These are phyloP conservation scores for Amanita phalloides DNA, from an alignment of 768 basidiomycete species.

Conservation along the genomic window DNA sequence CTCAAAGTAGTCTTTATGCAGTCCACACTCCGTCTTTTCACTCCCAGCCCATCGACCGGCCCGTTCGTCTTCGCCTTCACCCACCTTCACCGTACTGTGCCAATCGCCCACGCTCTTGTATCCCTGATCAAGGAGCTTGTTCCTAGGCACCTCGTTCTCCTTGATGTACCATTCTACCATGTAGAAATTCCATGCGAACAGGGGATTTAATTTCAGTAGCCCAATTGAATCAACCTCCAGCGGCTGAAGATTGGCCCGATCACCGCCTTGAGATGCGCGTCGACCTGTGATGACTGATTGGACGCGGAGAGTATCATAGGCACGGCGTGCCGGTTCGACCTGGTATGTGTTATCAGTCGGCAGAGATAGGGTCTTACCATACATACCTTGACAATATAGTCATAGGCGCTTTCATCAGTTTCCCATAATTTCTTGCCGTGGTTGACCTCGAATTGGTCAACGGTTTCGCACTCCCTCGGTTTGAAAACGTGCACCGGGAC, in stretches of 20 bases:
- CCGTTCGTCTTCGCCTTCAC: conserved; percentile 73
- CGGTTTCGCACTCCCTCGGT: conserved; percentile 59
- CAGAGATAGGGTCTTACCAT: not conserved
- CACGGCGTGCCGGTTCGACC: conserved; percentile 90
- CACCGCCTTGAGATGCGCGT: conserved; percentile 88
- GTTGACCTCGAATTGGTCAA: conserved; percentile 66
- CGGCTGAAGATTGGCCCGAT: conserved; percentile 70
- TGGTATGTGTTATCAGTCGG: conserved; percentile 15
- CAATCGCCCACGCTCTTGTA: conserved; percentile 97
- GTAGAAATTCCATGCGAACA: conserved; percentile 80
- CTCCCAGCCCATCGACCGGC: conserved; percentile 88
- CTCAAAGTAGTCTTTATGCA: conserved; percentile 85
- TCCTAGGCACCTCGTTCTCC: conserved; percentile 75
- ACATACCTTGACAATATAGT: conserved; percentile 83
- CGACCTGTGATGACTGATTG: conserved; percentile 92
- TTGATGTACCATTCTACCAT: conserved; percentile 81
- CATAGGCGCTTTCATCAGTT: conserved; percentile 77
- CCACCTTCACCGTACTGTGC: conserved; percentile 79
- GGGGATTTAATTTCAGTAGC: conserved; percentile 87
- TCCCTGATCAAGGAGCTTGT: conserved; percentile 80
- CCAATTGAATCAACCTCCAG: conserved; percentile 89
- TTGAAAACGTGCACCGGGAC: conserved; percentile 66
- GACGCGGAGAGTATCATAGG: conserved; percentile 72
- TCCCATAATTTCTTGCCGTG: conserved; percentile 84
- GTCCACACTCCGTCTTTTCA: conserved; percentile 90